A percentile compares a stretch with the other conserved stretches of the same genome.
Evolutionary conservation across 2,329 filamentous ascomycete species (phyloP).

Genomic region (Bisporella sp.): DNA sequence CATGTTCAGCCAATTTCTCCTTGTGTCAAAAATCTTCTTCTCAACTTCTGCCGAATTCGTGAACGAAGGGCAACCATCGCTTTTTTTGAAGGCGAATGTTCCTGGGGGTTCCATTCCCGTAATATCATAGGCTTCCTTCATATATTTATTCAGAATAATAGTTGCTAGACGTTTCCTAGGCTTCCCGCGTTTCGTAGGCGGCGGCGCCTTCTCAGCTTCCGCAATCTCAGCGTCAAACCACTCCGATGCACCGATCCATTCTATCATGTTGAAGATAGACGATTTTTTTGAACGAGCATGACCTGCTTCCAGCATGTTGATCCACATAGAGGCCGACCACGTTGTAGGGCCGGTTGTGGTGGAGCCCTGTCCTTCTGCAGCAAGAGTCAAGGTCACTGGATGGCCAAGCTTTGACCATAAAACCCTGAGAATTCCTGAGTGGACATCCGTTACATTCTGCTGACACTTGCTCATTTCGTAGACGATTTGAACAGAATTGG

Average conservation of each 20-base stretch:
- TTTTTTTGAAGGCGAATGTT: conserved; percentile 3
- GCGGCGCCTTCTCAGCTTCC: conserved; percentile 7
- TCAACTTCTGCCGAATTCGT: conserved; percentile 4
- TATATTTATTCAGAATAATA: conserved; percentile 10
- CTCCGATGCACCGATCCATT: conserved; percentile 7
- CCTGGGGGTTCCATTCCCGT: not conserved
- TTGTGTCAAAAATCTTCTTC: conserved; percentile 8
- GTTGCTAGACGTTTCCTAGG: conserved; percentile 10
- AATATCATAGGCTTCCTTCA: conserved; percentile 4
- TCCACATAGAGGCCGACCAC: conserved; percentile 8
- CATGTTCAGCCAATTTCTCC: conserved; percentile 9
- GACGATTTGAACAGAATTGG: no score
- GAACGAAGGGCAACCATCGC: conserved; percentile 7
- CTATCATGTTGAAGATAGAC: conserved; percentile 12
- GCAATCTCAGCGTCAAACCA: conserved; percentile 7
- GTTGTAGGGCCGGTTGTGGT: conserved; percentile 6
- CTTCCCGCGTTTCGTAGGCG: conserved; percentile 6
- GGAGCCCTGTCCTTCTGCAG: conserved; percentile 1
- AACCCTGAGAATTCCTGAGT: no score
- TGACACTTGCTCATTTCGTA: no score
- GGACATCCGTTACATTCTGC: no score
- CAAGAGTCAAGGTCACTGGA: no score
- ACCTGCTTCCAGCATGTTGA: conserved; percentile 7
- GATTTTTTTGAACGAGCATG: conserved; percentile 6
- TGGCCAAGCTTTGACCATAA: no score